Conservation (phyloP, 108 stramenopile species). For the Fistulifera pelliculosa region DNA sequence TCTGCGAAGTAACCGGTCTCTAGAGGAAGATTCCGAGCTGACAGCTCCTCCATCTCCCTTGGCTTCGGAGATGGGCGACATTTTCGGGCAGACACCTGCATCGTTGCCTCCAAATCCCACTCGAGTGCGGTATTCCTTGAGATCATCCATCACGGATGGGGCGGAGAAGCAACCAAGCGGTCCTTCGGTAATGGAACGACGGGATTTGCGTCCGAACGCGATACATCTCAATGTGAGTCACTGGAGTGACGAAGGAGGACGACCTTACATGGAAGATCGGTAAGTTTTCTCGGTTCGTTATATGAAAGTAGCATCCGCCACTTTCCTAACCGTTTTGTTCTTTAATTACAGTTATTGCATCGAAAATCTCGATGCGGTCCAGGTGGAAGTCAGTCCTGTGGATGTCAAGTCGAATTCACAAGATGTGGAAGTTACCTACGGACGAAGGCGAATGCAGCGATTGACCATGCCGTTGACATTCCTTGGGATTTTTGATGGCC, state of each 20-base stretch:
- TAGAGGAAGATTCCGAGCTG: constrained; percentile 4
- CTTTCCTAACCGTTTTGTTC: constrained; percentile 15
- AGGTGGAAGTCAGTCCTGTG: constrained; percentile 52
- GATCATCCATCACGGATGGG: constrained; percentile 69
- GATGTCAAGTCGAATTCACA: constrained; percentile 11
- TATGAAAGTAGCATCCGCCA: background rate
- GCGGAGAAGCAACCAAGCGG: constrained; percentile 44
- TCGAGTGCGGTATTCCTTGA: constrained; percentile 51
- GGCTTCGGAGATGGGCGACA: constrained; percentile 19
- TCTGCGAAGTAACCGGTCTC: constrained; percentile 14
- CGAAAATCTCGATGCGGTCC: constrained; percentile 68
- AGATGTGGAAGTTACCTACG: constrained; percentile 34
- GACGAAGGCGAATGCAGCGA: constrained; percentile 21
- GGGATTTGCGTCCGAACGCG: constrained; percentile 60
- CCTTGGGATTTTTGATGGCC: constrained; percentile 92
- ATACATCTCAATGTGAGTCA: constrained; percentile 60
- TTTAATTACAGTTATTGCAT: constrained; percentile 46
- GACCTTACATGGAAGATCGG: constrained; percentile 84
- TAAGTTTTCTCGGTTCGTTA: constrained; percentile 15
- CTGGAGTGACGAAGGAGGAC: constrained; percentile 74
- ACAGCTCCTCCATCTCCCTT: constrained; percentile 33
- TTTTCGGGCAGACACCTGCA: constrained; percentile 17
- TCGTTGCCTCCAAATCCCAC: constrained; percentile 28
- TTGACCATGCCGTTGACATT: constrained; percentile 51
- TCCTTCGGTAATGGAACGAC: constrained; percentile 55